These are phyloP conservation scores for Cyclostephanos tholiformis DNA, from an alignment of 108 stramenopile species.

Conservation along the genomic window DNA sequence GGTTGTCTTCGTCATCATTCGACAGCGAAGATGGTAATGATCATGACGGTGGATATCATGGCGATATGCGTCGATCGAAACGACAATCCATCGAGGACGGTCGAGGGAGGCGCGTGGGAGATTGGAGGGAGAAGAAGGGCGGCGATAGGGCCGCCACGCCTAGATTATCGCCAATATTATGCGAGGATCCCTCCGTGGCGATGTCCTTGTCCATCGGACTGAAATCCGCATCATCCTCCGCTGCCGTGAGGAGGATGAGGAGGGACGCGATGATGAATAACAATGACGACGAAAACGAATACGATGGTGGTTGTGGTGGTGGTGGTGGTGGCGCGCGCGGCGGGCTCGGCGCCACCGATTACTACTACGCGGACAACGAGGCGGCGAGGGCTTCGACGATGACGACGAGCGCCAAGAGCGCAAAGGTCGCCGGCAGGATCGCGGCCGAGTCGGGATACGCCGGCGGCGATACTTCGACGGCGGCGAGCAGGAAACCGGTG, in stretches of 20 bases:
- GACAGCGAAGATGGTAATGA: not conserved
- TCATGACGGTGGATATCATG: not conserved
- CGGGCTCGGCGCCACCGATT: too few relatives aligned
- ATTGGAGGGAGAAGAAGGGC: slow-evolving; percentile 29
- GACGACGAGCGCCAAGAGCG: not conserved
- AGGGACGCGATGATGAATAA: not conserved
- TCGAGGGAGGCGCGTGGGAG: slow-evolving; percentile 21
- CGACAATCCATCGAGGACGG: slow-evolving; percentile 19
- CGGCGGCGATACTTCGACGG: not conserved
- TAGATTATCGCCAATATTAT: not conserved
- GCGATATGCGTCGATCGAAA: not conserved
- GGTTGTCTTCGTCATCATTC: not conserved
- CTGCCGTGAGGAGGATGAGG: not conserved
- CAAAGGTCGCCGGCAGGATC: not conserved
- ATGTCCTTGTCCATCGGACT: slow-evolving; percentile 22
- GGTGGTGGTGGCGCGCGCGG: too few relatives aligned
- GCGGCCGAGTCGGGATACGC: slow-evolving; percentile 11
- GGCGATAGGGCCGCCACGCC: not conserved
- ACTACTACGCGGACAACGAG: too few relatives aligned
- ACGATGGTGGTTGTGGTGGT: too few relatives aligned
- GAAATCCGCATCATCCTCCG: not conserved
- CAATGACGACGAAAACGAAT: not conserved
- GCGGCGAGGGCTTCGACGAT: not conserved
- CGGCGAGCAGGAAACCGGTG: slow-evolving; percentile 42
- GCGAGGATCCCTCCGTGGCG: slow-evolving; percentile 34